A percentile compares a stretch with the other conserved stretches of the same genome.
Evolutionary conservation across 1,284 basidiomycete species (phyloP).

Genomic region (Cerrena zonata): DNA sequence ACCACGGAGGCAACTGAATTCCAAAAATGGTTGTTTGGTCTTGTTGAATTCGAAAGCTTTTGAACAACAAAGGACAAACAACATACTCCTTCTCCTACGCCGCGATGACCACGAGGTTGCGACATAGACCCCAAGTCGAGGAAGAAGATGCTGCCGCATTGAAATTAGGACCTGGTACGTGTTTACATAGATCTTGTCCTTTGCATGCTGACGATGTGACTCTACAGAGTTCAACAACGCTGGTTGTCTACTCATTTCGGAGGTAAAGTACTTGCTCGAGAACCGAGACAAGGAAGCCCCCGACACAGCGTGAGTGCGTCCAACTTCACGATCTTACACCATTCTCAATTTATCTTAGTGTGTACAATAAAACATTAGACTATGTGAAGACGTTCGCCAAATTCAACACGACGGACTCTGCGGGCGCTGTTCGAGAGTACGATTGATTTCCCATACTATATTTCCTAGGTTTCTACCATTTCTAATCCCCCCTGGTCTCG

Average conservation of each 20-base stretch:
- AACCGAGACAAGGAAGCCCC: constrained; percentile 80
- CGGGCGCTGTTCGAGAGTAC: constrained; percentile 83
- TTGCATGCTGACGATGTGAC: neutral
- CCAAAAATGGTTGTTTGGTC: constrained; percentile 17
- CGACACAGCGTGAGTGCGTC: constrained; percentile 66
- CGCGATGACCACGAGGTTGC: constrained; percentile 38
- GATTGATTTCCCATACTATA: constrained; percentile 22
- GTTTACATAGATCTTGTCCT: neutral
- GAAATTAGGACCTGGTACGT: constrained; percentile 59
- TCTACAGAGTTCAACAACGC: constrained; percentile 80
- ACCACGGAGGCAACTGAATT: neutral
- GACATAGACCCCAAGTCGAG: constrained; percentile 49
- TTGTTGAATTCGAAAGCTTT: constrained; percentile 25
- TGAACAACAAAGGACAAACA: constrained; percentile 22
- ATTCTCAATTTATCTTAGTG: constrained; percentile 39
- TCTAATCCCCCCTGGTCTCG: no score
- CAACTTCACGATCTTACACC: neutral
- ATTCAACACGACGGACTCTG: constrained; percentile 82
- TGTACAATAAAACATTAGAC: constrained; percentile 88
- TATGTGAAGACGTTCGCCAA: constrained; percentile 89
- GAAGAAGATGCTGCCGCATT: constrained; percentile 68
- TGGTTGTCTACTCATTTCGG: constrained; percentile 84
- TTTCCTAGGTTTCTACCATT: constrained; percentile 1
- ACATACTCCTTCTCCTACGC: constrained; percentile 8
- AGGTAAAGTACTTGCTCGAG: constrained; percentile 85